Evolutionary conservation across 2,329 filamentous ascomycete genomes (phyloP).

Genomic region (Aspergillus cejpii): DNA sequence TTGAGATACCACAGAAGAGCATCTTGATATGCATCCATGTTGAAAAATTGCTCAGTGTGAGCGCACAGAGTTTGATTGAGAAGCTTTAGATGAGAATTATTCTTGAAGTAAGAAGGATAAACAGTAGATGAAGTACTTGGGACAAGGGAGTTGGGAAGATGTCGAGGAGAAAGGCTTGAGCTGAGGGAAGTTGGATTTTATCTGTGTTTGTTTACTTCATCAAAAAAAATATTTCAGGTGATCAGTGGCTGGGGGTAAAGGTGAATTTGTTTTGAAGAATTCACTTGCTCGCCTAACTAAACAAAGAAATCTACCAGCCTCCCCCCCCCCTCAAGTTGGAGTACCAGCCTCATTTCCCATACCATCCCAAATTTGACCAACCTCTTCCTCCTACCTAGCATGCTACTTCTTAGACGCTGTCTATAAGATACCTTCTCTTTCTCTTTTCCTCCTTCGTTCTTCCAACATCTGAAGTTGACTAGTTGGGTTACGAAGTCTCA

Average conservation of each 20-base stretch:
- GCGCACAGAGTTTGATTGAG: not conserved
- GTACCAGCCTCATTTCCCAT: conserved; percentile 10
- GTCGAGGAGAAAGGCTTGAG: not conserved
- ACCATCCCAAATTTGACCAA: conserved; percentile 7
- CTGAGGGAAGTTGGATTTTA: not conserved
- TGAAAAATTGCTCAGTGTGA: not conserved
- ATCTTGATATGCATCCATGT: conserved; percentile 6
- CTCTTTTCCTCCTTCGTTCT: conserved; percentile 1
- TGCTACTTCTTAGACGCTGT: conserved; percentile 5
- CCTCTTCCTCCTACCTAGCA: conserved; percentile 4
- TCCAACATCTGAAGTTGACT: not conserved
- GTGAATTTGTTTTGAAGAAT: conserved; percentile 5
- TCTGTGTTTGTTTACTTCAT: not conserved
- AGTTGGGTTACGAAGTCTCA: not conserved
- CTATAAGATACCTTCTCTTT: conserved; percentile 6
- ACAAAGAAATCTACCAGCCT: conserved; percentile 18
- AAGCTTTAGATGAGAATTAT: not conserved
- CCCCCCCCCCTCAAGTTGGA: conserved; percentile 8
- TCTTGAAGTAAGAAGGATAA: not conserved
- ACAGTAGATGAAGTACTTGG: not conserved
- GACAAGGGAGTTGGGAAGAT: not conserved
- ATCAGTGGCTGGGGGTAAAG: not conserved
- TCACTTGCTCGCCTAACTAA: conserved; percentile 9
- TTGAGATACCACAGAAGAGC: conserved; percentile 10
- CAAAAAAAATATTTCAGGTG: not conserved